phyloP scores from a whole-genome alignment of 2,329 filamentous ascomycete species.

The Aspergillus puulaauensis region DNA sequence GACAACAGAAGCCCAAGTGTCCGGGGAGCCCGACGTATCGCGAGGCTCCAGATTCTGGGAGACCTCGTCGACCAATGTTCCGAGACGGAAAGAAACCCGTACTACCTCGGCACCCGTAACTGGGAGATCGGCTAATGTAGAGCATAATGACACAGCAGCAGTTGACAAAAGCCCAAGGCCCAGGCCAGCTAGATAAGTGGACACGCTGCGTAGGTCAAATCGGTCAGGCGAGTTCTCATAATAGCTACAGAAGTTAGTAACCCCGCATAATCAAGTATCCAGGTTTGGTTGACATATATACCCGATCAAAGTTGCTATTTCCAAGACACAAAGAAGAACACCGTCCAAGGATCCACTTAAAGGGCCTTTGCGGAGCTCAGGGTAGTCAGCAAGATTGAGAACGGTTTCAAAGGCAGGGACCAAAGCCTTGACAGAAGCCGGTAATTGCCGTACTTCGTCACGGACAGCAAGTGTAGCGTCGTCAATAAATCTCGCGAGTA shows the following conservation, averaged over 20 bases:
- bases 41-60: slow-evolving; percentile 45
- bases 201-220: slow-evolving; percentile 4
- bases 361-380: slow-evolving; percentile 40
- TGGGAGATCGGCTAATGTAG: slow-evolving; percentile 40
- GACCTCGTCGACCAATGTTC: slow-evolving; percentile 44
- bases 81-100: slow-evolving; percentile 49
- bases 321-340: slow-evolving; percentile 40
- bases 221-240: slow-evolving; percentile 4
- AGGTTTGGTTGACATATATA: slow-evolving; percentile 23
- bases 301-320: slow-evolving; percentile 48
- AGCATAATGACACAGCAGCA: slow-evolving; percentile 44
- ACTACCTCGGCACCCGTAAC: slow-evolving; percentile 43
- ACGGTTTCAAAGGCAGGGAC: slow-evolving; percentile 25
- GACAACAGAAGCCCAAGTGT: slow-evolving; percentile 30
- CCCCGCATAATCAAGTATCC: not conserved
- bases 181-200: slow-evolving; percentile 32
- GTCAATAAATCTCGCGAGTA: slow-evolving; percentile 43
- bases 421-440: slow-evolving; percentile 12
- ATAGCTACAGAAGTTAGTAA: slow-evolving; percentile 5
- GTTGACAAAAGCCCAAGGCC: slow-evolving; percentile 48
- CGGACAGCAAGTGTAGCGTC: slow-evolving; percentile 42
- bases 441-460: slow-evolving; percentile 38
- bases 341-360: slow-evolving; percentile 49
- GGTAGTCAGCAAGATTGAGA: slow-evolving; percentile 14
- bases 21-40: slow-evolving; percentile 16